These are phyloP conservation scores for Dictyostelium capitatum DNA, from an alignment of 78 protist genomes.

Conservation along the genomic window DNA sequence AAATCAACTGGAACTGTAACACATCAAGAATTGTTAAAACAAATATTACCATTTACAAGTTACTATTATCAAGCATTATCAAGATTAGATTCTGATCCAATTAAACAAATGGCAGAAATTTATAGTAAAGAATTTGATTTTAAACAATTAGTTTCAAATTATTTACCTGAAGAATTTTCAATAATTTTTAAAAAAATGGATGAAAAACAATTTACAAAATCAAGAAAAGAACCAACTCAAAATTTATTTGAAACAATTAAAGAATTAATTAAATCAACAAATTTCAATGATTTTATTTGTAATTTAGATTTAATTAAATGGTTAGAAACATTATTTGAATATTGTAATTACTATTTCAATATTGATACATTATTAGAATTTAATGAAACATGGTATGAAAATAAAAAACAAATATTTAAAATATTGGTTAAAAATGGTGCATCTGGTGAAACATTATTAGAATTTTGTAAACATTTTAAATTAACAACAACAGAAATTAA, in stretches of 20 bases:
- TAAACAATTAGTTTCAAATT: neutral
- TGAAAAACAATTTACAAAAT: neutral
- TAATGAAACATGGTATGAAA: neutral
- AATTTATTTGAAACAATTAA: neutral
- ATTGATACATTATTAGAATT: neutral
- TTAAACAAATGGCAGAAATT: neutral
- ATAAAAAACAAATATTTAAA: neutral
- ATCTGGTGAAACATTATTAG: neutral
- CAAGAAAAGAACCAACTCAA: no score
- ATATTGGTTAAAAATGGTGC: neutral
- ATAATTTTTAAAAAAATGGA: neutral
- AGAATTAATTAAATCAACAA: neutral
- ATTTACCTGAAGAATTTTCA: neutral
- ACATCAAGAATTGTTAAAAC: conserved; percentile 6
- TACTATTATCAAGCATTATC: neutral
- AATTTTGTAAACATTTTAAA: neutral
- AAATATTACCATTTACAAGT: neutral
- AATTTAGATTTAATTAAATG: neutral
- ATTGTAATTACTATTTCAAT: neutral
- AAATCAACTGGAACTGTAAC: neutral
- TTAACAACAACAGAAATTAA: neutral
- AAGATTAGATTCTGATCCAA: neutral
- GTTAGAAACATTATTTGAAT: neutral
- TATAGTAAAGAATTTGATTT: neutral
- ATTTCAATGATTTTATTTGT: neutral